A percentile compares a stretch with the other conserved stretches of the same genome.
Evolutionary conservation across 148 eudicot genomes (phyloP).

Genomic region (Drosera capensis): DNA sequence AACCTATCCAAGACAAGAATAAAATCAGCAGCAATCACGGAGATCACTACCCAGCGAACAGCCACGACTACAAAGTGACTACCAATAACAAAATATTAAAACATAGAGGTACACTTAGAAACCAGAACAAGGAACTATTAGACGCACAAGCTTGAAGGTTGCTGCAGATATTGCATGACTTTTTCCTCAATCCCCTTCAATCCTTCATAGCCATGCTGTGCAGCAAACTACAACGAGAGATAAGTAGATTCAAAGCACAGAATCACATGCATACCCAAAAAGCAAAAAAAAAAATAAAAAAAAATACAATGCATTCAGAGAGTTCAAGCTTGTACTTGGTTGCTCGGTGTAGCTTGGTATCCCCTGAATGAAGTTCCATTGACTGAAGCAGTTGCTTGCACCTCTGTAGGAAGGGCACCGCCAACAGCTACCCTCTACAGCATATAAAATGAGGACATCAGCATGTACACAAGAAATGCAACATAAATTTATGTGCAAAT

Average conservation of each 20-base stretch:
- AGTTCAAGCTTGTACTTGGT: constrained; percentile 32
- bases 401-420: constrained; percentile 20
- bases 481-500: neutral
- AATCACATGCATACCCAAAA: constrained; percentile 1
- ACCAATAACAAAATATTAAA: too few relatives aligned
- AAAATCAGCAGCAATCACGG: too few relatives aligned
- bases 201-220: constrained; percentile 22
- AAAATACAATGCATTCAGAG: too few relatives aligned
- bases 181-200: constrained; percentile 42
- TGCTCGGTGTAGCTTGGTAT: constrained; percentile 38
- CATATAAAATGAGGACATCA: constrained; percentile 3
- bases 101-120: neutral
- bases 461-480: neutral
- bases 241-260: neutral
- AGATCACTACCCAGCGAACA: too few relatives aligned
- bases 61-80: too few relatives aligned
- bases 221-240: constrained; percentile 19
- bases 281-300: too few relatives aligned
- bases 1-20: too few relatives aligned
- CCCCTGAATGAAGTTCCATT: constrained; percentile 33
- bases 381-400: constrained; percentile 18
- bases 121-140: too few relatives aligned
- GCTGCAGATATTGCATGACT: constrained; percentile 47
- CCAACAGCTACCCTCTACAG: constrained; percentile 20
- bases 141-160: constrained; percentile 49